Conservation (phyloP, 2,329 filamentous ascomycete species). For the Xylariaceae sp. region DNA sequence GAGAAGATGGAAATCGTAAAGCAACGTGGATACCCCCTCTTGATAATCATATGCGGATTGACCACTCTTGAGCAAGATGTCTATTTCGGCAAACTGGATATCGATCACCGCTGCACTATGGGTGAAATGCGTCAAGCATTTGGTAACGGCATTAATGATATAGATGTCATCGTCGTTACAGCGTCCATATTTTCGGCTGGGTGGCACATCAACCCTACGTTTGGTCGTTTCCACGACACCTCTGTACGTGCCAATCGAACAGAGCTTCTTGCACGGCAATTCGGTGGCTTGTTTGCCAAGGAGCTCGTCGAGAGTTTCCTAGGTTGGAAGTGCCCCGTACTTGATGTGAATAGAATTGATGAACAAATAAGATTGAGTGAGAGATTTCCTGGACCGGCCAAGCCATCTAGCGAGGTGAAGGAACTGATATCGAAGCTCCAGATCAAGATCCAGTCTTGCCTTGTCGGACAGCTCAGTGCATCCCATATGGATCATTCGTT, state of each 20-base stretch:
- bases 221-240: constrained; percentile 19
- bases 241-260: constrained; percentile 11
- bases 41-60: constrained; percentile 39
- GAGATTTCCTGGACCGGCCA: constrained; percentile 24
- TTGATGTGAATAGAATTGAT: constrained; percentile 28
- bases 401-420: constrained; percentile 26
- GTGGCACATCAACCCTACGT: constrained; percentile 39
- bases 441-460: constrained; percentile 27
- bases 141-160: constrained; percentile 21
- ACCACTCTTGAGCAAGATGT: constrained; percentile 40
- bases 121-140: constrained; percentile 28
- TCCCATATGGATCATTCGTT: constrained; percentile 34
- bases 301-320: constrained; percentile 23
- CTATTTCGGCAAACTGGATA: constrained; percentile 31
- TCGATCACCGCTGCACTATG: constrained; percentile 22
- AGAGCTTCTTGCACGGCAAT: constrained; percentile 37
- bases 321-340: constrained; percentile 32
- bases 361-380: background rate
- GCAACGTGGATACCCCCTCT: constrained; percentile 22
- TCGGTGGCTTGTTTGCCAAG: constrained; percentile 37
- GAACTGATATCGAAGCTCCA: constrained; percentile 19
- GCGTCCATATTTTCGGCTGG: constrained; percentile 40
- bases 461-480: constrained; percentile 26
- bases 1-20: constrained; percentile 26
- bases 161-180: constrained; percentile 33